These are phyloP conservation scores for Heterobasidion annosum DNA, from an alignment of 1,284 basidiomycete genomes.

Conservation along the genomic window DNA sequence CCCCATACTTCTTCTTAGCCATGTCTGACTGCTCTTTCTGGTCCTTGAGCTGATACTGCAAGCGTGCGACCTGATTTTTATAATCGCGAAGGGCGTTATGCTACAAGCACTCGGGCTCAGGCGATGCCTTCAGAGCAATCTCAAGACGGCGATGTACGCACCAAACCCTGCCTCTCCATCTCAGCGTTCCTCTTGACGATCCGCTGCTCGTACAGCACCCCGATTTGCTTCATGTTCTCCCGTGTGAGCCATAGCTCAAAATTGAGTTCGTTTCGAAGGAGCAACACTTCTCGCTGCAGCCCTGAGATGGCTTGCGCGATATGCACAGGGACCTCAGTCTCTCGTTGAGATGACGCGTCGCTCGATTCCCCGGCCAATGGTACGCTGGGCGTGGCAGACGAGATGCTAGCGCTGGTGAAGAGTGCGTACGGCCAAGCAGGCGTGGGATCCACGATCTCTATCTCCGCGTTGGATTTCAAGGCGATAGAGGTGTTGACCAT, in stretches of 20 bases:
- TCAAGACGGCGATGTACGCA: conserved; percentile 24
- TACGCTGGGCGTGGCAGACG: conserved; percentile 14
- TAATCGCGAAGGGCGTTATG: conserved; percentile 73
- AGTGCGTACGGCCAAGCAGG: conserved; percentile 40
- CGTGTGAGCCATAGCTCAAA: conserved; percentile 75
- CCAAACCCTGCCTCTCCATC: conserved; percentile 72
- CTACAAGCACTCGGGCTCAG: conserved; percentile 24
- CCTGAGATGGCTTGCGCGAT: conserved; percentile 53
- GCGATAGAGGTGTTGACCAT: conserved; percentile 64
- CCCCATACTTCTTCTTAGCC: conserved; percentile 58
- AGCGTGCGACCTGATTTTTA: conserved; percentile 47
- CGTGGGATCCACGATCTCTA: conserved; percentile 42
- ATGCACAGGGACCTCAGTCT: conserved; percentile 28
- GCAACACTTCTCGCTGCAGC: conserved; percentile 64
- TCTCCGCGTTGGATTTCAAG: conserved; percentile 55
- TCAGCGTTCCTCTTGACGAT: conserved; percentile 66
- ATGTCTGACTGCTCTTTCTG: conserved; percentile 55
- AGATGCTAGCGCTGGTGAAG: conserved; percentile 18
- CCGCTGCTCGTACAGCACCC: conserved; percentile 66
- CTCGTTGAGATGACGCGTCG: conserved; percentile 7
- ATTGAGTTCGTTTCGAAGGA: conserved; percentile 71
- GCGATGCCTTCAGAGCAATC: background rate
- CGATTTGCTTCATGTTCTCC: conserved; percentile 72
- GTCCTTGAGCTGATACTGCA: conserved; percentile 55
- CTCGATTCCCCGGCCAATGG: conserved; percentile 12